phyloP scores from a whole-genome alignment of 805 yeast genomes.

The Kuraishia cidri region DNA sequence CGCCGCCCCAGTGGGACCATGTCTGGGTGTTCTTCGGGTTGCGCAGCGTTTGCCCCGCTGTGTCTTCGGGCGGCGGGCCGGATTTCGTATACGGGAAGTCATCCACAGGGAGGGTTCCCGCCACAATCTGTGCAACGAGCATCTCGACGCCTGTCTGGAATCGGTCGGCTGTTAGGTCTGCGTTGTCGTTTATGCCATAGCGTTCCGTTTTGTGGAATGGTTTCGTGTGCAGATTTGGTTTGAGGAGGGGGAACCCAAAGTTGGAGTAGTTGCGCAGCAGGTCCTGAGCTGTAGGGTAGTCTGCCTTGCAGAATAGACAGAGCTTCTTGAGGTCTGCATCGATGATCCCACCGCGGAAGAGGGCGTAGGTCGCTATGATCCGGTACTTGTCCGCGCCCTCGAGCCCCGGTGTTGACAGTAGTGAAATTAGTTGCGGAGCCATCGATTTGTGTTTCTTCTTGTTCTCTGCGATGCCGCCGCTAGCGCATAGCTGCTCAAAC shows the following conservation, averaged over 20 bases:
- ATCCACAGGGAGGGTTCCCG: constrained; percentile 44
- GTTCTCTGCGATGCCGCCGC: constrained; percentile 61
- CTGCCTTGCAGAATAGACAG: constrained; percentile 40
- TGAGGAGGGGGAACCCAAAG: constrained; percentile 24
- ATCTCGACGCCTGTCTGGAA: constrained; percentile 62
- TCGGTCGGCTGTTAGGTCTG: constrained; percentile 47
- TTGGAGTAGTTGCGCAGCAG: constrained; percentile 49
- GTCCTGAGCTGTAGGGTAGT: constrained; percentile 34
- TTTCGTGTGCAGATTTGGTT: constrained; percentile 27
- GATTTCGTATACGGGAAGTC: constrained; percentile 71
- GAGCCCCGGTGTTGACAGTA: constrained; percentile 39
- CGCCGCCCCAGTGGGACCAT: constrained; percentile 47
- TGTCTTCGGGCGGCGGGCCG: constrained; percentile 42
- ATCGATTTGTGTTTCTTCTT: constrained; percentile 53
- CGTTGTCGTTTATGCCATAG: constrained; percentile 46
- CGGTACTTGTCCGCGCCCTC: constrained; percentile 65
- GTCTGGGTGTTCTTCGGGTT: constrained; percentile 68
- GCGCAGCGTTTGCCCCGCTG: constrained; percentile 39
- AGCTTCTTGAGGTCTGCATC: constrained; percentile 67
- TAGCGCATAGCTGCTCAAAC: constrained; percentile 75
- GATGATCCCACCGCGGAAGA: constrained; percentile 76
- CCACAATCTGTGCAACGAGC: constrained; percentile 41
- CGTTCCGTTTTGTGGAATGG: constrained; percentile 39
- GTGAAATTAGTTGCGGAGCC: constrained; percentile 47
- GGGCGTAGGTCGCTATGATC: constrained; percentile 61